Base-by-base conservation (phyloP, 176 grass and related monocot genomes). In the Oryza rufipogon region DNA sequence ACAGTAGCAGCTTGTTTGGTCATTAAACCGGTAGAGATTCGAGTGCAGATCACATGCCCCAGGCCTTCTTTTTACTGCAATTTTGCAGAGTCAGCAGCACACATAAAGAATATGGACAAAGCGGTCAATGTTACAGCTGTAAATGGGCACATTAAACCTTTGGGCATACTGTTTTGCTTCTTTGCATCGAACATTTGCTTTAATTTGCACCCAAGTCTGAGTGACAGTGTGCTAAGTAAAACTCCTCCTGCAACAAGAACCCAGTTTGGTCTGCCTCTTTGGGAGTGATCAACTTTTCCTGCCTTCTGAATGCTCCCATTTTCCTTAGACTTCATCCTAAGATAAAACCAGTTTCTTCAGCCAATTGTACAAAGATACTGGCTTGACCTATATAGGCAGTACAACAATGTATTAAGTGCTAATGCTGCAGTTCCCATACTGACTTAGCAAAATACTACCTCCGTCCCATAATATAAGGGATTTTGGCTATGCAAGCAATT, bases 141-240 rank as follows among this genome's bases (percentile, higher is more conserved):
- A 67, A 48, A 83, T 14, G 73, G 30, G 70, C 42, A 77, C 66
- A 63, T n/a, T 44, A 80, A 45, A 95, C 95, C 95, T 90, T 91
- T 91, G 39, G 79, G 64, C 28, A 47, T 44, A 51, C n/a, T 83
- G 38, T 75, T 84, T 77, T 90, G 87, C 5, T 76, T 86, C 51
- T 93, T 98, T n/a, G 13, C 85, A 70, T 85, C 77, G 72, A 95
- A 90, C 69, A 82, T 52, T 13, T 95, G 87, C 87, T 90, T 98
- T 71, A 98, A 51, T 41, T 90, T 91, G 89, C 83, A 89, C 67
- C 91, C 96, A 73, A 98, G 74, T 66, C 83, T 91, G 36, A 95
- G 66, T 68, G 96, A 93, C 82, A 98, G 85, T 4, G 89, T 95
- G 79, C 96, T 98, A 2, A 98, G 77, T 39, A 98, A 85, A 75